phyloP scores from a whole-genome alignment of 768 basidiomycete genomes.

The Mrakia blollopis region DNA sequence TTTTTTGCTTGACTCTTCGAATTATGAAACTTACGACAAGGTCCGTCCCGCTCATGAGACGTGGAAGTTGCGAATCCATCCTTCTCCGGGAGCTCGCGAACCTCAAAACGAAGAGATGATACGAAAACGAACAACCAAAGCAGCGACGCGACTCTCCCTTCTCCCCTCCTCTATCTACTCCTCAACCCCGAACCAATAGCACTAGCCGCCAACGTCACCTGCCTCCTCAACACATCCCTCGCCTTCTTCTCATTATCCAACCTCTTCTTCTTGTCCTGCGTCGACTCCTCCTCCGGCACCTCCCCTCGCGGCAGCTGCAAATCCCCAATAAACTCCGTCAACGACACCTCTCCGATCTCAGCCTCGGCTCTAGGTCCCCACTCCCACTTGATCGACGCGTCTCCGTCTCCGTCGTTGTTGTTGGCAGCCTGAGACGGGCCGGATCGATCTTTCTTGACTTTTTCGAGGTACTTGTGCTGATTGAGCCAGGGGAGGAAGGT shows the following conservation, averaged over 20 bases:
- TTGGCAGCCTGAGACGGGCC: neutral
- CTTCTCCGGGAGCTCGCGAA: too few species aligned
- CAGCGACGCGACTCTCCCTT: neutral
- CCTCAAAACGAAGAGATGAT: too few species aligned
- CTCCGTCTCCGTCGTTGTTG: conserved; percentile 42
- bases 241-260: neutral
- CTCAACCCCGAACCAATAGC: neutral
- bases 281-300: neutral
- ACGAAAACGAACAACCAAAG: neutral
- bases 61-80: too few species aligned
- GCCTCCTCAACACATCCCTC: conserved; percentile 5
- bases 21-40: too few species aligned
- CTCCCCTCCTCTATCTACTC: neutral
- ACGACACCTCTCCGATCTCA: conserved; percentile 73
- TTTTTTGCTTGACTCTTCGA: too few species aligned
- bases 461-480: conserved; percentile 74
- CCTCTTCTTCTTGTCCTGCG: neutral
- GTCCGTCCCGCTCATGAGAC: too few species aligned
- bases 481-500: conserved; percentile 60
- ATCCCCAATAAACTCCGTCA: conserved; percentile 70
- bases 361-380: conserved; percentile 78
- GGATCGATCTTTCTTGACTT: conserved; percentile 36
- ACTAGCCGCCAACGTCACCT: neutral
- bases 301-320: neutral
- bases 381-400: conserved; percentile 56